Evolutionary conservation across 495 filamentous ascomycete genomes (phyloP).

Genomic region (Aspergillus saccharolyticus): DNA sequence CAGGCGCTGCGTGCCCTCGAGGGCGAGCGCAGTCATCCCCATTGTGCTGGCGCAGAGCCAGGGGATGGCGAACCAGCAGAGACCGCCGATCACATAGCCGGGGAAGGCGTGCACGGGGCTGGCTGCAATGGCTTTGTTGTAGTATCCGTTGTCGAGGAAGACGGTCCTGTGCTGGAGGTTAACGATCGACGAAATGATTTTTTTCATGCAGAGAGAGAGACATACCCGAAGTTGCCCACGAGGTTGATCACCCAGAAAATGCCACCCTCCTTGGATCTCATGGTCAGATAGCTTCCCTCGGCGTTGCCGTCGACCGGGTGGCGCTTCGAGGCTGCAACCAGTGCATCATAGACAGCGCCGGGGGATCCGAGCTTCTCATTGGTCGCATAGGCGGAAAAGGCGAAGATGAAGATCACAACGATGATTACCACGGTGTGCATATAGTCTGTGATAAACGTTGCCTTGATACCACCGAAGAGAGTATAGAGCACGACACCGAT

Average conservation of each 20-base stretch:
- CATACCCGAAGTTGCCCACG: conserved; percentile 51
- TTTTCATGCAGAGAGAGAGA: conserved; percentile 1
- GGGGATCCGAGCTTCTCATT: conserved; percentile 75
- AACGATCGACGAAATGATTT: conserved; percentile 3
- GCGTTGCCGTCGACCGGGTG: conserved; percentile 86
- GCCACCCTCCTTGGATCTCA: conserved; percentile 79
- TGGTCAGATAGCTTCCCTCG: conserved; percentile 82
- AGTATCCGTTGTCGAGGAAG: conserved; percentile 78
- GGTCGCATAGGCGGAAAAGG: conserved; percentile 79
- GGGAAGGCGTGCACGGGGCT: conserved; percentile 84
- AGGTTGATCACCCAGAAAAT: conserved; percentile 98
- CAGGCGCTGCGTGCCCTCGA: conserved; percentile 73
- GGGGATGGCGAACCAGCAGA: conserved; percentile 94
- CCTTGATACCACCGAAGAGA: conserved; percentile 75
- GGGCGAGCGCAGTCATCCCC: conserved; percentile 82
- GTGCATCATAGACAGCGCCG: conserved; percentile 70
- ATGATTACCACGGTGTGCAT: conserved; percentile 85
- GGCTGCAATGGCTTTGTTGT: conserved; percentile 95
- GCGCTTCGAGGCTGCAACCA: conserved; percentile 60
- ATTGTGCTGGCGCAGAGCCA: conserved; percentile 91
- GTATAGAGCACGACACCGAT: conserved; percentile 80
- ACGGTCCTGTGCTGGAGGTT: conserved; percentile 52
- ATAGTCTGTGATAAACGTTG: conserved; percentile 71
- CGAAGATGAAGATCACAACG: conserved; percentile 85
- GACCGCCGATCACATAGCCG: conserved; percentile 85